Percentiles rank a stretch among this genome's conserved stretches.
phyloP scores from a whole-genome alignment of 345 rosid genomes.

The Hibiscus trionum region DNA sequence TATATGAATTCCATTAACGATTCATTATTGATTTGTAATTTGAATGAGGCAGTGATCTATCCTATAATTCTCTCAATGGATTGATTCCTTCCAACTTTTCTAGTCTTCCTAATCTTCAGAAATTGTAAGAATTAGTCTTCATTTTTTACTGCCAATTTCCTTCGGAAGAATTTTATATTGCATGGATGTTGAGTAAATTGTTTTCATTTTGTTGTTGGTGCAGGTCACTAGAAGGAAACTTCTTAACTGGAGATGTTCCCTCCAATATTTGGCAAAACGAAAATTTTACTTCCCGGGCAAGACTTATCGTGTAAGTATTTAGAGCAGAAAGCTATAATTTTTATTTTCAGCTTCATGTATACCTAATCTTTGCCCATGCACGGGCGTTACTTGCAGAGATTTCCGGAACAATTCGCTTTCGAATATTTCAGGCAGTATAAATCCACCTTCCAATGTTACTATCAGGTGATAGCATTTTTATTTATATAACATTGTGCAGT shows the following conservation, averaged over 20 bases:
- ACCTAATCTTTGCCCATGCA: neutral
- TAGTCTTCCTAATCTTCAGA: conserved; percentile 46
- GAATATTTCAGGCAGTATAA: conserved; percentile 30
- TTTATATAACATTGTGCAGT: neutral
- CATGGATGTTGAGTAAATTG: neutral
- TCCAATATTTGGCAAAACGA: conserved; percentile 33
- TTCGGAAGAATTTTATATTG: neutral
- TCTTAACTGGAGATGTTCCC: conserved; percentile 37
- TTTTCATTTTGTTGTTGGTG: conserved; percentile 1
- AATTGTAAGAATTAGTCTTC: conserved; percentile 31
- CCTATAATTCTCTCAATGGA: conserved; percentile 45
- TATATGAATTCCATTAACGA: neutral
- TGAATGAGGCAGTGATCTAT: conserved; percentile 38
- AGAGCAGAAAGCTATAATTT: neutral
- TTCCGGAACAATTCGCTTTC: conserved; percentile 40
- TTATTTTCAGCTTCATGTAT: neutral
- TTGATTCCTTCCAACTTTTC: conserved; percentile 49
- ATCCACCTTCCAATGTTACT: conserved; percentile 45
- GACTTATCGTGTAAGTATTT: conserved; percentile 31
- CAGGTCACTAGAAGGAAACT: conserved; percentile 40
- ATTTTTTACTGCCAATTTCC: neutral
- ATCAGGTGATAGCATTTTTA: conserved; percentile 25
- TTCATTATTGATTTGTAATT: conserved; percentile 7
- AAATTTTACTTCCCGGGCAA: conserved; percentile 13
- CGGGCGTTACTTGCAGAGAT: conserved; percentile 32